Conservation (phyloP, 202 grass and related monocot species). For the Panicum hallii region DNA sequence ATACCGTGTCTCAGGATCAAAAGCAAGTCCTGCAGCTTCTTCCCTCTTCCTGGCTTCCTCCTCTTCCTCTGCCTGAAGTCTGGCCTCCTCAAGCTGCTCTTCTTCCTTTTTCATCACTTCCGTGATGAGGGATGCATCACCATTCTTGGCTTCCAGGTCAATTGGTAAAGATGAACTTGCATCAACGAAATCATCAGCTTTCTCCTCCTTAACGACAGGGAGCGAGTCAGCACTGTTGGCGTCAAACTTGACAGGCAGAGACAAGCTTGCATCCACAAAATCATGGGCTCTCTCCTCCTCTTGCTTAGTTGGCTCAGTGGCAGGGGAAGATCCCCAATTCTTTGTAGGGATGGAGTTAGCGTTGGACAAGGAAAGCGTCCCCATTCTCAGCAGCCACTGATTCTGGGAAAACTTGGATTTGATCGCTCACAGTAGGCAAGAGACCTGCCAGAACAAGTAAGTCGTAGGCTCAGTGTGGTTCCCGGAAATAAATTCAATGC, state of each 20-base stretch:
- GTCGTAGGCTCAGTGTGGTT: neutral
- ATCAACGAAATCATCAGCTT: neutral
- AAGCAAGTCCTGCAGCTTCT: slow-evolving; percentile 39
- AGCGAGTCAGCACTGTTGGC: no score
- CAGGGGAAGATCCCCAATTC: neutral
- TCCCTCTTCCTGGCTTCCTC: slow-evolving; percentile 49
- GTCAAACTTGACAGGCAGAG: neutral
- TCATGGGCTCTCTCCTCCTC: neutral
- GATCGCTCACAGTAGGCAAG: neutral
- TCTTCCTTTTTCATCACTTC: slow-evolving; percentile 80
- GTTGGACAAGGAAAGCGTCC: slow-evolving; percentile 2
- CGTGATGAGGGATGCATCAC: slow-evolving; percentile 58
- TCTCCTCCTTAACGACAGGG: slow-evolving; percentile 20
- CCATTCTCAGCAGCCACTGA: neutral
- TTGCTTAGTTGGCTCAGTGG: neutral
- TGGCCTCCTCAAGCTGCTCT: slow-evolving; percentile 52
- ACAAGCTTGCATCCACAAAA: slow-evolving; percentile 10
- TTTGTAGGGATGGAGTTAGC: neutral
- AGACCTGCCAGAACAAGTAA: neutral
- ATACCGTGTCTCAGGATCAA: slow-evolving; percentile 61
- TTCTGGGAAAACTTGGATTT: neutral
- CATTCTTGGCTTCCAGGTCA: slow-evolving; percentile 80
- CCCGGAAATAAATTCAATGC: neutral
- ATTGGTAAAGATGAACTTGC: slow-evolving; percentile 42
- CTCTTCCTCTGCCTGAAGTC: slow-evolving; percentile 56